A percentile compares a stretch with the other conserved stretches of the same genome.
These are phyloP conservation scores for Tinospora cordifolia DNA, from an alignment of 164 flowering plant species.

Conservation along the genomic window DNA sequence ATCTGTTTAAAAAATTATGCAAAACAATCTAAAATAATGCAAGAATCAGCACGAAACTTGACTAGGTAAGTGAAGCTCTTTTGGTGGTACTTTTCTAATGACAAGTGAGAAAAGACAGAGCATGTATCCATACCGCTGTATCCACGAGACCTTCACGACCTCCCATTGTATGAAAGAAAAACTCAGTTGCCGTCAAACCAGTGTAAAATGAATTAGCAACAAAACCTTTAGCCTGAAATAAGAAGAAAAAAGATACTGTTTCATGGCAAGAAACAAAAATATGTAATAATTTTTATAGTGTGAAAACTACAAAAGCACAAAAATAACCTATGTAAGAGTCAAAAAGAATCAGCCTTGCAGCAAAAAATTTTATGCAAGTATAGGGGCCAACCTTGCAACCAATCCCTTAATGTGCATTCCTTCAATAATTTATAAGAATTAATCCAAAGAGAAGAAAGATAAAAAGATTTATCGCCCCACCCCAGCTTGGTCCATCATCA, in stretches of 20 bases:
- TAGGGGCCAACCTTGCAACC: too few relatives aligned
- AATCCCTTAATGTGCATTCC: too few relatives aligned
- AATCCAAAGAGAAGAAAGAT: too few relatives aligned
- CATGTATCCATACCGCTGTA: constrained; percentile 63
- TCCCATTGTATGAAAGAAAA: constrained; percentile 99
- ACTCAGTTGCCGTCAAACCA: constrained; percentile 90
- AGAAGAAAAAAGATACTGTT: neutral
- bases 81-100: neutral
- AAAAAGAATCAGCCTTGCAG: too few relatives aligned
- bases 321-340: too few relatives aligned
- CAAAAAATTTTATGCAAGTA: too few relatives aligned
- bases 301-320: too few relatives aligned
- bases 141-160: constrained; percentile 99
- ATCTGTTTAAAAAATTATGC: neutral
- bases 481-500: too few relatives aligned
- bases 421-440: too few relatives aligned
- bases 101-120: neutral
- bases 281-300: too few relatives aligned
- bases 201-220: constrained; percentile 91
- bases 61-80: neutral
- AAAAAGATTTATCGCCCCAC: too few relatives aligned
- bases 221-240: constrained; percentile 95
- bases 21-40: neutral
- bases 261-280: too few relatives aligned
- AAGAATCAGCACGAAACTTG: neutral